phyloP scores from a whole-genome alignment of 192 early-diverging fungal genomes.

The Linnemannia elongata region DNA sequence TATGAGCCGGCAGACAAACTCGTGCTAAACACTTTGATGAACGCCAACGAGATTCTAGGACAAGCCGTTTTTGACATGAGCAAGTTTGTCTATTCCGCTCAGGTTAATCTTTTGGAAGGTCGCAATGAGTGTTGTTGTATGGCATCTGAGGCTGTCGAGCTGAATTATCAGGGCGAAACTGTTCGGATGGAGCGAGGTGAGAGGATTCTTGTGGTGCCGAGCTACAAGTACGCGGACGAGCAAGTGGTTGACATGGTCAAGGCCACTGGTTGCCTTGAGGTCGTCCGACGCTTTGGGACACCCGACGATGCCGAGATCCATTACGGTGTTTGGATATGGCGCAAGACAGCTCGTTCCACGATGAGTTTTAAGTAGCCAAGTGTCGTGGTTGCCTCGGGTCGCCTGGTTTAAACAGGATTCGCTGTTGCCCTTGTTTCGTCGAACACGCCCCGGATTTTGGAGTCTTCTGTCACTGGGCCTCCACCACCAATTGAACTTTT shows the following conservation, averaged over 20 bases:
- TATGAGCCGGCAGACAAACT: conserved; percentile 14
- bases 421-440: too few relatives aligned
- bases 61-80: conserved; percentile 23
- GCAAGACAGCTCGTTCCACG: background rate
- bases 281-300: conserved; percentile 10
- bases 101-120: conserved; percentile 8
- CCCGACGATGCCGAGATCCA: conserved; percentile 2
- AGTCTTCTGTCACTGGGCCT: too few relatives aligned
- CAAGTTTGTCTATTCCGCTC: conserved; percentile 15
- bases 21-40: conserved; percentile 13
- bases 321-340: conserved; percentile 12
- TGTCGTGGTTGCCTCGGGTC: too few relatives aligned
- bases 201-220: conserved; percentile 24
- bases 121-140: conserved; percentile 24
- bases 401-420: too few relatives aligned
- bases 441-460: too few relatives aligned
- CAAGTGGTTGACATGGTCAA: conserved; percentile 24
- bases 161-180: conserved; percentile 3
- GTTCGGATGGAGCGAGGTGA: conserved; percentile 12
- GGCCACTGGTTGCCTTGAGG: conserved; percentile 13
- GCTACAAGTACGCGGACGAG: conserved; percentile 15
- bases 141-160: conserved; percentile 9
- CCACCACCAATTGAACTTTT: too few relatives aligned
- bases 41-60: conserved; percentile 13
- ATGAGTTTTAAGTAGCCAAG: background rate